Conservation (phyloP, 2,329 filamentous ascomycete genomes). For the Botrytis paeoniae region DNA sequence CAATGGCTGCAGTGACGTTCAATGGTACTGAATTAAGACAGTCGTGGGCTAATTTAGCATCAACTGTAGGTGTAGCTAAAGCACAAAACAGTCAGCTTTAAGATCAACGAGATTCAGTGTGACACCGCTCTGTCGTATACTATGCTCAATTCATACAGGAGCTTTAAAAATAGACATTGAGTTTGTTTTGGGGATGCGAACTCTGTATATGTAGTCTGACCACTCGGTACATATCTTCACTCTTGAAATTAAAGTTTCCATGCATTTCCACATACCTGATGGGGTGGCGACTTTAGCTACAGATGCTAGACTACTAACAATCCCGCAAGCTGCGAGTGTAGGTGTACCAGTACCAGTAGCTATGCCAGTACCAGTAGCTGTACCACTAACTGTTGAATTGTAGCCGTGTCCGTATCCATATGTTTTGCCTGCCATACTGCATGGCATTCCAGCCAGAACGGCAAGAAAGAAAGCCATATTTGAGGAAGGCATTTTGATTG, state of each 20-base stretch:
- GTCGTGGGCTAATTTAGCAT: conserved; percentile 34
- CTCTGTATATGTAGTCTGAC: background rate
- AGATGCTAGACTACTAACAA: conserved; percentile 32
- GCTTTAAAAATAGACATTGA: too few species aligned
- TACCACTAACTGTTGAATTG: background rate
- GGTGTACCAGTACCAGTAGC: conserved; percentile 15
- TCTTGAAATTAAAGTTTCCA: background rate
- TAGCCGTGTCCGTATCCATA: background rate
- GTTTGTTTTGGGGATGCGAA: background rate
- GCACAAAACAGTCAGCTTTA: conserved; percentile 5
- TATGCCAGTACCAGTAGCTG: conserved; percentile 9
- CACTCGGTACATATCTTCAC: background rate
- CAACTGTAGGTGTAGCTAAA: conserved; percentile 32
- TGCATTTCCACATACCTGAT: conserved; percentile 24
- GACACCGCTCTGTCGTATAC: background rate
- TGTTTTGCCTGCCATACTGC: background rate
- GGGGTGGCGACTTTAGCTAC: conserved; percentile 27
- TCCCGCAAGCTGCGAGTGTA: conserved; percentile 29
- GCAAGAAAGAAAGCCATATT: background rate
- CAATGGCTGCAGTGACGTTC: conserved; percentile 30
- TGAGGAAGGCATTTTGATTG: conserved; percentile 10
- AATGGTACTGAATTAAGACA: conserved; percentile 36
- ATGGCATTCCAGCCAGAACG: background rate
- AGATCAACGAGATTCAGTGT: background rate
- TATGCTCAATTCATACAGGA: background rate